phyloP scores from a whole-genome alignment of 2,329 filamentous ascomycete genomes.

The Shiraia sp. region DNA sequence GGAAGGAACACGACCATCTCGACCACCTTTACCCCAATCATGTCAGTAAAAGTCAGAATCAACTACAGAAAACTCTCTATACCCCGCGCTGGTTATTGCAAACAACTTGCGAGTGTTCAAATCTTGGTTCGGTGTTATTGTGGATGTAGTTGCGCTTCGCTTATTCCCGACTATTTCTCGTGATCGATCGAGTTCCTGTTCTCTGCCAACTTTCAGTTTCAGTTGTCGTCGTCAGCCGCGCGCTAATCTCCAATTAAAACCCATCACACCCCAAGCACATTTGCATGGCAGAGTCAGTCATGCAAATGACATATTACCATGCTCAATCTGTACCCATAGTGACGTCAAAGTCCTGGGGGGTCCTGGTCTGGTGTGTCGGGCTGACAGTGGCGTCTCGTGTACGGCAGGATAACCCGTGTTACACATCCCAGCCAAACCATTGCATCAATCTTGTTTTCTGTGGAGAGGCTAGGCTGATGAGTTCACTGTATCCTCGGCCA shows the following conservation, averaged over 20 bases:
- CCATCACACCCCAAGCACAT: slow-evolving; percentile 4
- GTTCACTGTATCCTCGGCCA: slow-evolving; percentile 16
- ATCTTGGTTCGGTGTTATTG: too few species aligned
- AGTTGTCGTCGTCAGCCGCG: slow-evolving; percentile 25
- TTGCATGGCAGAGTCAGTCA: slow-evolving; percentile 4
- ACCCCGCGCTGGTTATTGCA: too few species aligned
- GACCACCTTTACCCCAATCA: too few species aligned
- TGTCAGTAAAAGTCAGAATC: too few species aligned
- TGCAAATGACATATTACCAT: slow-evolving; percentile 4
- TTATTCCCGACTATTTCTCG: too few species aligned
- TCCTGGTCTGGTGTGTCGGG: slow-evolving; percentile 8
- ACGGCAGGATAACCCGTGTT: slow-evolving; percentile 17
- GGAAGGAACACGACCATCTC: too few species aligned
- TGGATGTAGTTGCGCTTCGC: too few species aligned
- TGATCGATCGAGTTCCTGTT: too few species aligned
- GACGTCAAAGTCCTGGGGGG: slow-evolving; percentile 26
- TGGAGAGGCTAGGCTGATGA: slow-evolving; percentile 14
- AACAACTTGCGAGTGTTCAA: too few species aligned
- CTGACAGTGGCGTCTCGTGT: slow-evolving; percentile 8
- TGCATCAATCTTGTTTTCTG: slow-evolving; percentile 46
- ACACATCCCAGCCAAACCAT: slow-evolving; percentile 17
- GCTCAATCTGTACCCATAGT: slow-evolving; percentile 7
- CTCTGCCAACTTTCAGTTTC: slow-evolving; percentile 26
- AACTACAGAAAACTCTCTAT: too few species aligned
- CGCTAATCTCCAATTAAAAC: slow-evolving; percentile 7